Evolutionary conservation across 2,329 filamentous ascomycete species (phyloP).

Genomic region (Eurotiales sp.): DNA sequence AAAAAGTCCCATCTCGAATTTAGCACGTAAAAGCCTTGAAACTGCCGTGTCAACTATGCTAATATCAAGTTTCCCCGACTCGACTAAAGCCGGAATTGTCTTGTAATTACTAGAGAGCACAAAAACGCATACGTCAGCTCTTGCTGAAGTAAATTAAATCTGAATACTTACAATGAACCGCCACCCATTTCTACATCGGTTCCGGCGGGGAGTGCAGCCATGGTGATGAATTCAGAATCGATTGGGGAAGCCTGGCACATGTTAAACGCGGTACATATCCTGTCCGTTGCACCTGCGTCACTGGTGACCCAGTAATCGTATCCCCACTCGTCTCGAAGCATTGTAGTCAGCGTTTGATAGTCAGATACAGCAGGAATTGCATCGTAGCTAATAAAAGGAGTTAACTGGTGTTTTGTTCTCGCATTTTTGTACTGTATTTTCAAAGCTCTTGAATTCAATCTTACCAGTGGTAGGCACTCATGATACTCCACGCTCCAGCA

Average conservation of each 20-base stretch:
- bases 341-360: constrained; percentile 62
- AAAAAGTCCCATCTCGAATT: constrained; percentile 68
- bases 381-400: constrained; percentile 51
- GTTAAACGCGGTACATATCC: constrained; percentile 61
- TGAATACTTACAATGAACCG: constrained; percentile 53
- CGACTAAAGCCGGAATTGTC: constrained; percentile 62
- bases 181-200: constrained; percentile 74
- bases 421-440: not conserved
- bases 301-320: constrained; percentile 64
- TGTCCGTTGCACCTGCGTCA: constrained; percentile 68
- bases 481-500: constrained; percentile 63
- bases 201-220: constrained; percentile 62
- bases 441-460: not conserved
- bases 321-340: constrained; percentile 68
- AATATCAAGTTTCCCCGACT: constrained; percentile 58
- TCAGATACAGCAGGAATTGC: constrained; percentile 66
- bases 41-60: constrained; percentile 64
- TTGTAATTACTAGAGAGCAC: constrained; percentile 52
- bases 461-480: constrained; percentile 67
- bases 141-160: not conserved
- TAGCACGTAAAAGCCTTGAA: constrained; percentile 60
- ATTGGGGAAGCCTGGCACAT: constrained; percentile 59
- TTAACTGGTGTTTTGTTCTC: too few relatives aligned
- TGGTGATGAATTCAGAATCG: constrained; percentile 63
- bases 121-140: constrained; percentile 11